Conservation (phyloP, 2,329 filamentous ascomycete species). For the Blastomyces gilchristii region DNA sequence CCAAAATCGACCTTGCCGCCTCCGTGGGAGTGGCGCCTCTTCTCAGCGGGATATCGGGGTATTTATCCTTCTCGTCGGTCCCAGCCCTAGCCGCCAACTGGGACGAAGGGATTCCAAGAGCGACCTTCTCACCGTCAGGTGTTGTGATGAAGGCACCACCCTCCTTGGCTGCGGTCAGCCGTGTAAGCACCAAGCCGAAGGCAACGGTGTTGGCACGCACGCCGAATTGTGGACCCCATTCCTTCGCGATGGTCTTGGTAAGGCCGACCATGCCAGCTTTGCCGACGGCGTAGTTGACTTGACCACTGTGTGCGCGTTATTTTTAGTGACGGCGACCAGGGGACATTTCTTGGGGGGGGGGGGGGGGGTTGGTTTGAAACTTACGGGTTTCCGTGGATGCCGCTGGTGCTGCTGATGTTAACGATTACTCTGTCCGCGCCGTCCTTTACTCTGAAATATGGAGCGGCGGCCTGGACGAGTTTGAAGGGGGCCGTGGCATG, state of each 20-base stretch:
- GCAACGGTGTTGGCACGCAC: slow-evolving; percentile 75
- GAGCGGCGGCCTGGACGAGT: slow-evolving; percentile 66
- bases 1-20: slow-evolving; percentile 66
- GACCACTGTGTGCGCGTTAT: slow-evolving; percentile 42
- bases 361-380: slow-evolving; percentile 11
- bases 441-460: slow-evolving; percentile 81
- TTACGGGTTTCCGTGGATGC: slow-evolving; percentile 68
- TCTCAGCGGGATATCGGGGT: slow-evolving; percentile 66
- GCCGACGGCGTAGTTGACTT: slow-evolving; percentile 76
- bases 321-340: neutral
- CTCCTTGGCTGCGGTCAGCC: slow-evolving; percentile 76
- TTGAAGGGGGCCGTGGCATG: slow-evolving; percentile 82
- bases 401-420: slow-evolving; percentile 74
- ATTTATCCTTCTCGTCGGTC: slow-evolving; percentile 25
- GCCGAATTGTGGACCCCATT: slow-evolving; percentile 78
- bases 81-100: slow-evolving; percentile 34
- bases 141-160: slow-evolving; percentile 68
- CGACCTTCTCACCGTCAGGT: slow-evolving; percentile 64
- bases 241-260: slow-evolving; percentile 82
- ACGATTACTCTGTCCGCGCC: slow-evolving; percentile 67
- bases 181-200: slow-evolving; percentile 71
- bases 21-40: slow-evolving; percentile 69
- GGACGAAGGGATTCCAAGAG: slow-evolving; percentile 60
- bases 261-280: slow-evolving; percentile 76
- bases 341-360: slow-evolving; percentile 5